Evolutionary conservation across 2,329 filamentous ascomycete genomes (phyloP), one percentile per base, ranked within the genome.

Genomic region (Ramichloridium luteum): DNA sequence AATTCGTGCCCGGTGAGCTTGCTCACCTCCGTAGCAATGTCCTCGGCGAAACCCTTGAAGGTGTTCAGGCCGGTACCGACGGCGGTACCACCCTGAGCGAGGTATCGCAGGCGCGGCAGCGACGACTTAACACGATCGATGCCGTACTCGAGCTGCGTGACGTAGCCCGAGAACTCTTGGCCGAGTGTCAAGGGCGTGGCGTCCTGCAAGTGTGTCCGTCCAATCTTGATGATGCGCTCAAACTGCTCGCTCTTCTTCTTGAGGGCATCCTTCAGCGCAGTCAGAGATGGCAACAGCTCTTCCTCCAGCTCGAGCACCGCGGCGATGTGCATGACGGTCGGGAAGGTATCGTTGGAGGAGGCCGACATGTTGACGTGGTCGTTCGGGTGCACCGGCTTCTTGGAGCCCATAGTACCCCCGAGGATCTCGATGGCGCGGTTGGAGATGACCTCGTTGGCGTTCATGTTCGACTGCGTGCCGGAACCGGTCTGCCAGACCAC

Each of bases 331-430:
- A 98, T 98, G 57, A 94, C 90, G 46, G 90, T 96, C 25, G 90
- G 90, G 74, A 98, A 98, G 48, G 88, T 94, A 59, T 98, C 90
- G 68, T 98, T 98, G 53, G 90, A 96, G 30, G 85, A 94, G 48
- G 90, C 90, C 45, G 82, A 92, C 76, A 93, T 93, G 74, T 98
- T 98, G 62, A 98, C 90, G 61, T 98, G 90, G 68, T 98, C 90
- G 64, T 96, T 98, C 53, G 90, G 90, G 67, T 98, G 90, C 44
- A 98, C 90, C 16, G 90, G 90, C 70, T 92, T 93, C 78, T 96
- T 96, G 73, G 69, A 78, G 49, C 90, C 90, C 82, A 85, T 93
- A 45, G 71, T 72, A 51, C 90, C 90, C 49, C 90, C 90, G 32
- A 96, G 72, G 43, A 96, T 93, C 69, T 96, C 88, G 61, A 96